Conservation (phyloP, 1,284 basidiomycete species). For the Puccinia novopanici region DNA sequence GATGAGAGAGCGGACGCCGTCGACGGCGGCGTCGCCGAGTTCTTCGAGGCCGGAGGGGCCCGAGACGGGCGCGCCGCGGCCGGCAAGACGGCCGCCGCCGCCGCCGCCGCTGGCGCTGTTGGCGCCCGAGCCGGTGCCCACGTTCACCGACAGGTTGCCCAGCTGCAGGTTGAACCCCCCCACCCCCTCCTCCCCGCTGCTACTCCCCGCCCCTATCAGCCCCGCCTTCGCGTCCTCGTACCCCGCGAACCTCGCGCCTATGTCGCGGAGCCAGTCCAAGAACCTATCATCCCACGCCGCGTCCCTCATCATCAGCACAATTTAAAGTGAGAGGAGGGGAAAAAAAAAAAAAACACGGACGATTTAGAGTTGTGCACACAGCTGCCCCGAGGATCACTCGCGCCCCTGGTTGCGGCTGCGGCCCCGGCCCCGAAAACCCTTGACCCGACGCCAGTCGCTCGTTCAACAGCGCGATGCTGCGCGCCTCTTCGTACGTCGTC, state of each 20-base stretch:
- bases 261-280: constrained; percentile 54
- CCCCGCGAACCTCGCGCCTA: constrained; percentile 54
- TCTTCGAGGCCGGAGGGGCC: constrained; percentile 66
- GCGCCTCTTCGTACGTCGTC: constrained; percentile 88
- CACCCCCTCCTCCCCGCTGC: constrained; percentile 60
- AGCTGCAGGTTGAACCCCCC: constrained; percentile 73
- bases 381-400: constrained; percentile 80
- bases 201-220: constrained; percentile 68
- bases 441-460: constrained; percentile 67
- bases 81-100: constrained; percentile 56
- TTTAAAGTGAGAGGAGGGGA: not conserved
- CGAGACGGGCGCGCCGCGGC: too few relatives aligned
- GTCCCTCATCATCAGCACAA: not conserved
- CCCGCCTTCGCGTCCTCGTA: constrained; percentile 69
- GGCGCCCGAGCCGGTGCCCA: constrained; percentile 64
- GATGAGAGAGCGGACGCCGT: constrained; percentile 77
- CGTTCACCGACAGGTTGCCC: constrained; percentile 83
- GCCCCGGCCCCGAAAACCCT: constrained; percentile 58
- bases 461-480: constrained; percentile 78
- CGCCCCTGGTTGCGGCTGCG: constrained; percentile 57
- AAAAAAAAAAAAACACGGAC: constrained; percentile 61
- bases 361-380: constrained; percentile 88
- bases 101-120: constrained; percentile 85
- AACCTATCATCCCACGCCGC: constrained; percentile 48
- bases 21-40: constrained; percentile 61